These are phyloP conservation scores for Phialophora expanda DNA, from an alignment of 2,329 filamentous ascomycete genomes.

Conservation along the genomic window DNA sequence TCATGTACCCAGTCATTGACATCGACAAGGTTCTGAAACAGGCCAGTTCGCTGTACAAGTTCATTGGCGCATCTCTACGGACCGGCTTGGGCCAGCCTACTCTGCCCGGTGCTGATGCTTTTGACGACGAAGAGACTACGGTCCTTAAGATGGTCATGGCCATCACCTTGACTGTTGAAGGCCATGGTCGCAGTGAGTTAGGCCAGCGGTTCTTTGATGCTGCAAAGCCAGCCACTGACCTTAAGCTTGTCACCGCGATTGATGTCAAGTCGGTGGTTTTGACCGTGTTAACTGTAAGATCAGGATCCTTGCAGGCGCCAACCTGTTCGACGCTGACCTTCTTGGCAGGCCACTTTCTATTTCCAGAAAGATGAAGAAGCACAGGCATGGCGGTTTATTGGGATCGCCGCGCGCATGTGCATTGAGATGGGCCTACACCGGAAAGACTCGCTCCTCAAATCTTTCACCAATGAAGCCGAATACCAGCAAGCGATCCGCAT, in stretches of 20 bases:
- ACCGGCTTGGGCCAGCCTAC: constrained; percentile 62
- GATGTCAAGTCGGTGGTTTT: constrained; percentile 65
- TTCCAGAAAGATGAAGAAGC: constrained; percentile 87
- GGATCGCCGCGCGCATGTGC: constrained; percentile 78
- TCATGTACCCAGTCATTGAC: constrained; percentile 88
- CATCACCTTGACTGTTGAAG: constrained; percentile 76
- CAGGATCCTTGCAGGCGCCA: not conserved
- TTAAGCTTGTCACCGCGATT: constrained; percentile 61
- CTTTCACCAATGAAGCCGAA: constrained; percentile 71
- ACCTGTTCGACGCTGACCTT: not conserved
- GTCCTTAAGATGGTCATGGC: constrained; percentile 84
- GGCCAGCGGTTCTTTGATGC: constrained; percentile 76
- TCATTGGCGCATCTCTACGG: constrained; percentile 70
- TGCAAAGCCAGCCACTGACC: constrained; percentile 73
- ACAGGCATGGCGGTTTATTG: constrained; percentile 84
- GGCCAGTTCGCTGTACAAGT: constrained; percentile 70
- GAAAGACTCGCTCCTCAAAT: constrained; percentile 70
- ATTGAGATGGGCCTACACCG: constrained; percentile 83
- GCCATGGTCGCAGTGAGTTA: constrained; percentile 75
- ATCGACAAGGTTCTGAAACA: constrained; percentile 74
- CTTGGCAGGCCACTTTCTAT: constrained; percentile 70
- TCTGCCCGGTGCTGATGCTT: constrained; percentile 61
- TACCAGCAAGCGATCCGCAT: constrained; percentile 70
- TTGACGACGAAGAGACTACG: constrained; percentile 69
- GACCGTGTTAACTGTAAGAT: constrained; percentile 60